Evolutionary conservation across 2,329 filamentous ascomycete species (phyloP).

Genomic region (Epichloe typhina): DNA sequence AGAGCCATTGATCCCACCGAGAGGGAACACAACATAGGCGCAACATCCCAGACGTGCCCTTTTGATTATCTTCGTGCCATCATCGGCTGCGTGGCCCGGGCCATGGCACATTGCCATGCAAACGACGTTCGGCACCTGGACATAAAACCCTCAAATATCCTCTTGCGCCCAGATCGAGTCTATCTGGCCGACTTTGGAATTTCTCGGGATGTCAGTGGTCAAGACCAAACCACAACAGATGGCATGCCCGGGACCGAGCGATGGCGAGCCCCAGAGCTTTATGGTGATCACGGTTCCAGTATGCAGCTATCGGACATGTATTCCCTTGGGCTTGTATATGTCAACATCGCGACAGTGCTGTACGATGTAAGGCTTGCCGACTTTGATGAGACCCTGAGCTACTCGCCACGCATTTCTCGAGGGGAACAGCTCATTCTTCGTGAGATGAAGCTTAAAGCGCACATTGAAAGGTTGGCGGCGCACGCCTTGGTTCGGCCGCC

Average conservation of each 20-base stretch:
- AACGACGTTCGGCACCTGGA: constrained; percentile 32
- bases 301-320: constrained; percentile 36
- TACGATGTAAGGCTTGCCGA: constrained; percentile 26
- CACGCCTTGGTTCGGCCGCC: constrained; percentile 21
- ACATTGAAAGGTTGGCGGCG: constrained; percentile 20
- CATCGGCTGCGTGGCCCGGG: constrained; percentile 31
- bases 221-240: constrained; percentile 31
- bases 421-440: constrained; percentile 20
- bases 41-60: constrained; percentile 18
- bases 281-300: constrained; percentile 22
- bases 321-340: constrained; percentile 32
- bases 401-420: constrained; percentile 13
- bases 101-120: constrained; percentile 28
- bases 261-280: constrained; percentile 33
- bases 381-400: constrained; percentile 26
- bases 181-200: constrained; percentile 38
- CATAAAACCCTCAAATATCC: constrained; percentile 35
- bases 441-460: constrained; percentile 21
- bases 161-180: constrained; percentile 30
- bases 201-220: constrained; percentile 30
- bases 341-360: constrained; percentile 30
- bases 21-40: constrained; percentile 10
- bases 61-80: constrained; percentile 28
- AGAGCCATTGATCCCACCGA: constrained; percentile 20
- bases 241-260: constrained; percentile 27